Percentiles rank a stretch among this genome's conserved stretches.
Conservation (phyloP, 257 asterid genomes). For the Osmanthus fragrans region DNA sequence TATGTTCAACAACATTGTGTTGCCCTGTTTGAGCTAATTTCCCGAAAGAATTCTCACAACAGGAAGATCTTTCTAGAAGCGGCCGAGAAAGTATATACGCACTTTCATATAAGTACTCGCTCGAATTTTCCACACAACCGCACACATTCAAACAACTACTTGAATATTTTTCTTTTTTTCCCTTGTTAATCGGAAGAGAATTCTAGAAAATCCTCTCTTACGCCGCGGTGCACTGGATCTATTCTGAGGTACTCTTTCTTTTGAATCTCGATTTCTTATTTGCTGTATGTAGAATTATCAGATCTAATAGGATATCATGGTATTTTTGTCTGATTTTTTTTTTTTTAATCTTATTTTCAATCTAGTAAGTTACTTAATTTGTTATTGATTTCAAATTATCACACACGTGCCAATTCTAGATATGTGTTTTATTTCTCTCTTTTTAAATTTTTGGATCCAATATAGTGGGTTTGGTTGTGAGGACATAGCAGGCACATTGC, state of each 20-base stretch:
- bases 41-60: background rate
- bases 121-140: background rate
- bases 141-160: background rate
- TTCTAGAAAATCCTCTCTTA: background rate
- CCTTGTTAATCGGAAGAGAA: background rate
- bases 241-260: background rate
- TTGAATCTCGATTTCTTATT: background rate
- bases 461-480: background rate
- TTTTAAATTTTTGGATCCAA: background rate
- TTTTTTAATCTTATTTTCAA: background rate
- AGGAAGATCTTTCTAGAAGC: constrained; percentile 3
- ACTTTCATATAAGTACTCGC: background rate
- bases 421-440: background rate
- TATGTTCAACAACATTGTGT: too few relatives aligned
- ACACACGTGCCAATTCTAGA: background rate
- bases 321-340: background rate
- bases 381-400: background rate
- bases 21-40: too few relatives aligned
- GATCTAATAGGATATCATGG: background rate
- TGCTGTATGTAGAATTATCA: background rate
- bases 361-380: background rate
- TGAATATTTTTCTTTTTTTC: background rate
- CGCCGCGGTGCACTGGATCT: background rate
- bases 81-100: background rate
- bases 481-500: background rate